Evolutionary conservation across 371 early-diverging fungal genomes (phyloP).

Genomic region (Batkoa obscura): DNA sequence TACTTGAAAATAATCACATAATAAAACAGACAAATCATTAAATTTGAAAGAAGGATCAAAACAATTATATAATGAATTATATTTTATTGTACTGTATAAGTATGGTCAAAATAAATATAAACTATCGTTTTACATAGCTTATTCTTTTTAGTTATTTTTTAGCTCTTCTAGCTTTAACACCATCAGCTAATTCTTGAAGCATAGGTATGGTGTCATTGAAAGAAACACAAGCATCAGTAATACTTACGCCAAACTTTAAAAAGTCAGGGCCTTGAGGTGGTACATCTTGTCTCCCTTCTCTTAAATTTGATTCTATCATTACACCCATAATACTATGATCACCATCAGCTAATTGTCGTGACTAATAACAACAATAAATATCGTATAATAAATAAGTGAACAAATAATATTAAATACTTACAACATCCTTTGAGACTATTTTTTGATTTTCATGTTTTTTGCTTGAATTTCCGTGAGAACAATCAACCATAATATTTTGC

Average conservation of each 20-base stretch:
- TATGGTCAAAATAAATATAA: too few species aligned
- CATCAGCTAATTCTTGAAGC: slow-evolving; percentile 43
- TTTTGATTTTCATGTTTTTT: slow-evolving; percentile 65
- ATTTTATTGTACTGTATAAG: too few species aligned
- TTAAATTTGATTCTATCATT: slow-evolving; percentile 84
- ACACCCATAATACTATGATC: slow-evolving; percentile 51
- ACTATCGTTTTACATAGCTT: too few species aligned
- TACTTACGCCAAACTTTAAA: slow-evolving; percentile 58
- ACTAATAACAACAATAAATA: too few species aligned
- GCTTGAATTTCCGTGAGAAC: slow-evolving; percentile 74
- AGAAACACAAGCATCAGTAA: slow-evolving; percentile 71
- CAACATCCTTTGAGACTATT: slow-evolving; percentile 51
- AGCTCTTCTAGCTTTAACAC: slow-evolving; percentile 26
- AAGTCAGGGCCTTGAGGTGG: slow-evolving; percentile 37
- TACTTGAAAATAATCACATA: too few species aligned
- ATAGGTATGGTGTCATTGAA: slow-evolving; percentile 54
- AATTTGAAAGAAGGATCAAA: too few species aligned
- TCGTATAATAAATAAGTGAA: too few species aligned
- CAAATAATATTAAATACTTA: neutral
- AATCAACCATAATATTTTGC: slow-evolving; percentile 74
- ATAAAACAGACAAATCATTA: too few species aligned
- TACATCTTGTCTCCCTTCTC: slow-evolving; percentile 64
- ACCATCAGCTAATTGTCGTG: slow-evolving; percentile 40
- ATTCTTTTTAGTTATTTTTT: neutral
- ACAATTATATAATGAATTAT: too few species aligned